Percentiles rank a stretch among this genome's conserved stretches.
Evolutionary conservation across 805 yeast species (phyloP).

Genomic region (Metschnikowia lunata): DNA sequence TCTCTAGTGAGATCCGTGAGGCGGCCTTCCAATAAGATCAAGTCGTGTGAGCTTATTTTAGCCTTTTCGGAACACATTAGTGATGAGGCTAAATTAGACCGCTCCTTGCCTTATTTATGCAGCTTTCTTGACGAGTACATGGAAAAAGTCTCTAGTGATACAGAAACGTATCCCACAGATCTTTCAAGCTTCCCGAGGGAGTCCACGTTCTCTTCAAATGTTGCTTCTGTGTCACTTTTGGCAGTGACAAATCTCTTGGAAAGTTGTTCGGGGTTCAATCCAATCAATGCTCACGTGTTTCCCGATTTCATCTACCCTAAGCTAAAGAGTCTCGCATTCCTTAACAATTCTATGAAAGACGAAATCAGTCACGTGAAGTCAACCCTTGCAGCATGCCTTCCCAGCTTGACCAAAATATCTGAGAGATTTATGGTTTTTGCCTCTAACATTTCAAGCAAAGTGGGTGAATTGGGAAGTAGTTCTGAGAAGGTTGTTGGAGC

Average conservation of each 20-base stretch:
- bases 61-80: constrained; percentile 71
- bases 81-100: constrained; percentile 82
- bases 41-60: constrained; percentile 71
- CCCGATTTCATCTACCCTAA: constrained; percentile 81
- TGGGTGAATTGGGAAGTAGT: not conserved
- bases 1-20: constrained; percentile 59
- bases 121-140: constrained; percentile 61
- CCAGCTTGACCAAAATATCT: constrained; percentile 64
- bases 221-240: constrained; percentile 62
- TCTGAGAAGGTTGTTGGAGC: not conserved
- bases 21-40: constrained; percentile 54
- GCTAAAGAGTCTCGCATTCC: constrained; percentile 29
- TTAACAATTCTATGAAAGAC: constrained; percentile 26
- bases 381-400: constrained; percentile 68
- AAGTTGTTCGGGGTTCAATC: constrained; percentile 60
- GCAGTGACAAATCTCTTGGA: constrained; percentile 63
- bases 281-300: constrained; percentile 71
- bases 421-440: constrained; percentile 39
- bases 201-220: constrained; percentile 44
- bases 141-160: constrained; percentile 1
- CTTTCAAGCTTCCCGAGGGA: constrained; percentile 4
- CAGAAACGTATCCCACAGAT: not conserved
- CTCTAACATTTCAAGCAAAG: constrained; percentile 18
- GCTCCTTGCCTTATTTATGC: constrained; percentile 77
- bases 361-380: constrained; percentile 42